These are phyloP conservation scores for Phytopythium chamaehyphon DNA, from an alignment of 352 stramenopile genomes.

Conservation along the genomic window DNA sequence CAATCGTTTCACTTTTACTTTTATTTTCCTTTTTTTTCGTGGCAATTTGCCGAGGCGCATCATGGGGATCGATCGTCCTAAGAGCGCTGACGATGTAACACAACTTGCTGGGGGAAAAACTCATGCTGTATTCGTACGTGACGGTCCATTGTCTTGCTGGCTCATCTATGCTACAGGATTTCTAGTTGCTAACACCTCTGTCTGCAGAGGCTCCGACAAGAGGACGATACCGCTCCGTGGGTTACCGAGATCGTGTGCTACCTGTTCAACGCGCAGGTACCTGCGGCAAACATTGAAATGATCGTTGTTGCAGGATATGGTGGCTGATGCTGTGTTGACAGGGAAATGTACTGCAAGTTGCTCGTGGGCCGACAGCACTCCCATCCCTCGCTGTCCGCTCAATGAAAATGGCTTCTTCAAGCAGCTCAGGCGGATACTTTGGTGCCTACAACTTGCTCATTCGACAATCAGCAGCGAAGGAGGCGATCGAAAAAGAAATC, in stretches of 20 bases:
- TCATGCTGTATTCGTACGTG: conserved; percentile 39
- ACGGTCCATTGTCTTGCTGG: neutral
- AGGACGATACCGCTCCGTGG: conserved; percentile 29
- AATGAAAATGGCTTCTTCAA: neutral
- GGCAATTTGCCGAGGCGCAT: too few species aligned
- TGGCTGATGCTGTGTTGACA: too few species aligned
- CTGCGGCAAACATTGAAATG: neutral
- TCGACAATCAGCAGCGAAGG: conserved; percentile 31
- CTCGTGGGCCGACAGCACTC: conserved; percentile 17
- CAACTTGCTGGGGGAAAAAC: conserved; percentile 21
- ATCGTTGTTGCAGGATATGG: too few species aligned
- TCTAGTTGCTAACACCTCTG: neutral
- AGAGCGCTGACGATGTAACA: conserved; percentile 20
- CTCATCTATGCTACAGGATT: neutral
- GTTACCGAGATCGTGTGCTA: conserved; percentile 45
- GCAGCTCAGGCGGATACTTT: conserved; percentile 15
- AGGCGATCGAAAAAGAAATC: conserved; percentile 37
- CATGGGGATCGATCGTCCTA: too few species aligned
- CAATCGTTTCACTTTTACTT: too few species aligned
- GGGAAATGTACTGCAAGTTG: conserved; percentile 42
- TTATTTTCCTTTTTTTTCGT: too few species aligned
- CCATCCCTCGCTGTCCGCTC: conserved; percentile 1
- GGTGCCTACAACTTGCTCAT: conserved; percentile 28
- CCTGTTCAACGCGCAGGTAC: conserved; percentile 53
- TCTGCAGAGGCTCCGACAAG: conserved; percentile 25